Base-by-base conservation (phyloP, 202 grass and related monocot species). In the Carex arenaria region DNA sequence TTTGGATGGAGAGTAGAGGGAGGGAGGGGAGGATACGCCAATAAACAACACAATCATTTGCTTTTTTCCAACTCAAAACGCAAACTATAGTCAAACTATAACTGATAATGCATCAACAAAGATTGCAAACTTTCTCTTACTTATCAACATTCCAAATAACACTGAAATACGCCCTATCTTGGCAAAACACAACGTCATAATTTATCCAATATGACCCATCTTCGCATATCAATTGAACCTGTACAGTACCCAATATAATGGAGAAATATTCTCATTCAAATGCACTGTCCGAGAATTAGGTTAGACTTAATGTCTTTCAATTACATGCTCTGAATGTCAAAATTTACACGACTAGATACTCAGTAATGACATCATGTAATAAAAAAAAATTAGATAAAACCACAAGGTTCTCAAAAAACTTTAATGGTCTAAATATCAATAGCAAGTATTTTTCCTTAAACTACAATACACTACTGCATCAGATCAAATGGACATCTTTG, bases 291-390 rank as follows among this genome's bases (percentile, higher is more conserved):
- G 5, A 45, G 38, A 71, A 71, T 47, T 30, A 22, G 3, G n/a
- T 22, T 47, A 69, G 40, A 12, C 9, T 45, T 71, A 1, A 61
- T 67, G 30, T 34, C 32, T 38, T 22, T 45, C 7, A 71, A 47
- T 71, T 38, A 71, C 67, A 71, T 71, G 38, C 60, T 23, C 59
- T 70, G 38, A 68, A 68, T 70, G 38, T 20, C 15, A 70, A 70
- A 45, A 13, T 70, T 70, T 19, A 42, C 36, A 69, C 4, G 15
- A 69, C 32, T 69, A 69, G 55, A 59, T 59, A 42, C 36, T 43
- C 36, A 20, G 67, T 70, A 19, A 70, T 70, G 17, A 7, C 64
- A 67, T 67, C 64, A 36, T 17, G 34, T 13, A 17, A 67, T 19
- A 72, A 26, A 12, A 49, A 72, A 72, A 12, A 38, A 67, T 9